These are phyloP conservation scores for Candida yuanshanica DNA, from an alignment of 805 yeast species.

Conservation along the genomic window DNA sequence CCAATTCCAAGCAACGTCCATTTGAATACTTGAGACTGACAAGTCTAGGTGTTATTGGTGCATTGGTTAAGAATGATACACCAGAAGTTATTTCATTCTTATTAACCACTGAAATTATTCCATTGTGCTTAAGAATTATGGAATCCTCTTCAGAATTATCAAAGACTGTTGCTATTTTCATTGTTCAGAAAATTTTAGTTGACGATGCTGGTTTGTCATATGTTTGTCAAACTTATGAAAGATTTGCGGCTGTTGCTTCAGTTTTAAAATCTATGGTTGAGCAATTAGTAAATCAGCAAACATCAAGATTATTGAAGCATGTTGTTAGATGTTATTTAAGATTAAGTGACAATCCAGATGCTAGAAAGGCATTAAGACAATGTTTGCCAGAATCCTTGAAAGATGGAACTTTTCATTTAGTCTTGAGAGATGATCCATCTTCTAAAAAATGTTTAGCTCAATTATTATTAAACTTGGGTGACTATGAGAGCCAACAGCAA, in stretches of 20 bases:
- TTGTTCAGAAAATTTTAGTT: constrained; percentile 84
- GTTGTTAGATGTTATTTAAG: constrained; percentile 92
- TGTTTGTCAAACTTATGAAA: constrained; percentile 91
- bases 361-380: constrained; percentile 77
- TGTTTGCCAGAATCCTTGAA: constrained; percentile 83
- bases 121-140: constrained; percentile 90
- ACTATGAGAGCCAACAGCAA: constrained; percentile 24
- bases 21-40: constrained; percentile 92
- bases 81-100: constrained; percentile 90
- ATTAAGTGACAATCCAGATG: constrained; percentile 83
- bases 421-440: constrained; percentile 79
- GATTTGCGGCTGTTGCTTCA: constrained; percentile 89
- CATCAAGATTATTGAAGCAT: constrained; percentile 84
- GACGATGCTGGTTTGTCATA: constrained; percentile 90
- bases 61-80: constrained; percentile 91
- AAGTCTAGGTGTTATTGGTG: constrained; percentile 94
- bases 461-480: constrained; percentile 61
- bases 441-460: constrained; percentile 86
- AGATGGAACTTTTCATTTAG: constrained; percentile 77
- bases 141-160: constrained; percentile 86
- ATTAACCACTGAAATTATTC: constrained; percentile 93
- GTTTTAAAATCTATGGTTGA: constrained; percentile 86
- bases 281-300: constrained; percentile 68
- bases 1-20: constrained; percentile 85
- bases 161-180: constrained; percentile 95